These are phyloP conservation scores for Vigna nakashimae DNA, from an alignment of 306 rosid species.

Conservation along the genomic window DNA sequence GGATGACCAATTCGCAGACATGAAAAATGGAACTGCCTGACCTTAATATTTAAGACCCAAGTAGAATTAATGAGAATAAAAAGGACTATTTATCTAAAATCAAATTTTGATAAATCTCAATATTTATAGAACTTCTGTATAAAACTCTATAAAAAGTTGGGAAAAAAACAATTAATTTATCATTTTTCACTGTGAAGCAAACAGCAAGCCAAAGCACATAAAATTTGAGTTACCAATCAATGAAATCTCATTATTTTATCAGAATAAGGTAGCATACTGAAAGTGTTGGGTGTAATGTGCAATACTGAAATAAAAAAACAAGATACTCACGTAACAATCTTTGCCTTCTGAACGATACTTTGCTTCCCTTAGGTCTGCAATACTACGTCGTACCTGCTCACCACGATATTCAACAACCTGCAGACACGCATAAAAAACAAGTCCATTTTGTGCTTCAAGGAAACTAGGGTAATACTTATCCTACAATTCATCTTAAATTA, in stretches of 20 bases:
- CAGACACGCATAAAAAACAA: conserved; percentile 38
- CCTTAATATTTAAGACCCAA: conserved; percentile 2
- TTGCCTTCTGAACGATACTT: conserved; percentile 77
- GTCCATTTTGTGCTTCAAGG: conserved; percentile 6
- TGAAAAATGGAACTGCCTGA: not conserved
- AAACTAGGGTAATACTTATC: conserved; percentile 13
- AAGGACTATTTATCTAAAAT: conserved; percentile 7
- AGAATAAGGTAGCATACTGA: conserved; percentile 7
- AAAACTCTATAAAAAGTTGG: not conserved
- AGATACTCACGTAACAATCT: conserved; percentile 87
- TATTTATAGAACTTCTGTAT: conserved; percentile 1
- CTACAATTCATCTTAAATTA: conserved; percentile 31
- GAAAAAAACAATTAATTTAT: not conserved
- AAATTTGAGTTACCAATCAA: conserved; percentile 6
- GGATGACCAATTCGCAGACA: not conserved
- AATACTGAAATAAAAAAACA: conserved; percentile 11
- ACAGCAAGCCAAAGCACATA: not conserved
- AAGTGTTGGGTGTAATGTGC: conserved; percentile 25
- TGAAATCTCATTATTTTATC: conserved; percentile 1
- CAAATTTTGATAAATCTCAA: not conserved
- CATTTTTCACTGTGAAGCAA: not conserved
- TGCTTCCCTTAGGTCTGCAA: conserved; percentile 88
- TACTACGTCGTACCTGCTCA: conserved; percentile 78
- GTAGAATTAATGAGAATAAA: conserved; percentile 19
- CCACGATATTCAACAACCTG: conserved; percentile 97